Evolutionary conservation across 176 grass and related monocot species (phyloP).

Genomic region (Aegilops umbellulata): DNA sequence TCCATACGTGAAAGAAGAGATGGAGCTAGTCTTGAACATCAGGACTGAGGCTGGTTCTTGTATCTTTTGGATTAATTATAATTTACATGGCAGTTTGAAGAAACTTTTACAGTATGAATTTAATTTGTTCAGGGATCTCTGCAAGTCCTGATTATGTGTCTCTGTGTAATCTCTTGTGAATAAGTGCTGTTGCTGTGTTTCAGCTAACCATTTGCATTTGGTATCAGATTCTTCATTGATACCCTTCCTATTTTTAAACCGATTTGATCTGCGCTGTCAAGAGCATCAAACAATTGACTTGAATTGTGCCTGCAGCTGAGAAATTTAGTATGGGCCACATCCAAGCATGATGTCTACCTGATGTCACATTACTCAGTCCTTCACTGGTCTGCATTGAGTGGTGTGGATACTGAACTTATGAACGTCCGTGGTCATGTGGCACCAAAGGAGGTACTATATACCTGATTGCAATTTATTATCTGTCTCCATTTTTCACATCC

Average conservation of each 20-base stretch:
- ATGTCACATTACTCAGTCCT: conserved; percentile 54
- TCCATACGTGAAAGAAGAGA: conserved; percentile 6
- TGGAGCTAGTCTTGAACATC: background rate
- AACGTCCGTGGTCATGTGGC: conserved; percentile 66
- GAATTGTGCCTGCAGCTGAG: conserved; percentile 56
- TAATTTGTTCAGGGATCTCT: background rate
- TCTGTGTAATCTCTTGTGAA: conserved; percentile 5
- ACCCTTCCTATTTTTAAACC: background rate
- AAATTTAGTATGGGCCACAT: conserved; percentile 86
- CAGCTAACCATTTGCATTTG: background rate
- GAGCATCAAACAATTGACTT: conserved; percentile 12
- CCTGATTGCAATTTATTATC: background rate
- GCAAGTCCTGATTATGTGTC: conserved; percentile 3
- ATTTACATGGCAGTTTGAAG: background rate
- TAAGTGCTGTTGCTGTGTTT: conserved; percentile 21
- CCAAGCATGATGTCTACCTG: conserved; percentile 76
- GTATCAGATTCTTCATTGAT: background rate
- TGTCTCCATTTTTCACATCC: background rate
- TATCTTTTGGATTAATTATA: conserved; percentile 18
- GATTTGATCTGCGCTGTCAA: background rate
- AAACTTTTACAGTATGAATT: background rate
- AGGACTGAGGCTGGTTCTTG: background rate
- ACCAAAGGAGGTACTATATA: conserved; percentile 52
- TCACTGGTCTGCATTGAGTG: conserved; percentile 74
- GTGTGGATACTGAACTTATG: conserved; percentile 52